Base-by-base conservation (phyloP, 1,284 basidiomycete species). In the Cutaneotrichosporon daszewskae region DNA sequence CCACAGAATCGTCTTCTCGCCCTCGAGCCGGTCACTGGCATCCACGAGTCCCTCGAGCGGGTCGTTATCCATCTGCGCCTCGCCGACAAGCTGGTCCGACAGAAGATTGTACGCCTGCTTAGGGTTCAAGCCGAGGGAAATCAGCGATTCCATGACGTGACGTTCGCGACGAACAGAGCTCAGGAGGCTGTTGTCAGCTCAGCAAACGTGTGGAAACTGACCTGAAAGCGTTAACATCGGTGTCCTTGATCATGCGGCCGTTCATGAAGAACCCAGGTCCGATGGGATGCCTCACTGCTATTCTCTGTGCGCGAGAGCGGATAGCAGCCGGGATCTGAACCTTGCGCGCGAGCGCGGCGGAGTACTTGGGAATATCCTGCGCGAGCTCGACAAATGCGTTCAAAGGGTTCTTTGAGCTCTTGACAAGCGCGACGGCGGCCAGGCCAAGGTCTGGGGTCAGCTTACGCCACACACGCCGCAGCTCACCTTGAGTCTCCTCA, bases 351-450 rank as follows among this genome's bases (percentile, higher is more conserved):
- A 92, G 72, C 7, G 81, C 73, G 2, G 81, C 75, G 0, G 83
- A 81, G 60, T 91, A 90, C 64, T 81, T 84, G 0, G 91, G 91
- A 69, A 95, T 90, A 68, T 90, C 83, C 62, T 91, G 85, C 0
- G 85, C 77, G 23, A 95, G 76, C n/a, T 80, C 75, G 32, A 76
- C 78, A 26, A 94, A 76, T 0, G 83, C 77, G 2, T 65, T 51
- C 2, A 92, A 72, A 0, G 83, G 82, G 4, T 78, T 68, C 0
- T 70, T 48, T 6, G 83, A 82, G 43, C 76, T 73, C 32, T 77
- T 74, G 44, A 94, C 77, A 32, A 91, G 77, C 43, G 88, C 82
- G 4, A 82, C 74, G 0, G 86, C 79, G 63, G 87, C 79, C 3
- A 81, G 57, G 13, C 84, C 84, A 36, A 95, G 77, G n/a, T 75